Conservation (phyloP, 768 basidiomycete species). For the Mycena kentingensis region DNA sequence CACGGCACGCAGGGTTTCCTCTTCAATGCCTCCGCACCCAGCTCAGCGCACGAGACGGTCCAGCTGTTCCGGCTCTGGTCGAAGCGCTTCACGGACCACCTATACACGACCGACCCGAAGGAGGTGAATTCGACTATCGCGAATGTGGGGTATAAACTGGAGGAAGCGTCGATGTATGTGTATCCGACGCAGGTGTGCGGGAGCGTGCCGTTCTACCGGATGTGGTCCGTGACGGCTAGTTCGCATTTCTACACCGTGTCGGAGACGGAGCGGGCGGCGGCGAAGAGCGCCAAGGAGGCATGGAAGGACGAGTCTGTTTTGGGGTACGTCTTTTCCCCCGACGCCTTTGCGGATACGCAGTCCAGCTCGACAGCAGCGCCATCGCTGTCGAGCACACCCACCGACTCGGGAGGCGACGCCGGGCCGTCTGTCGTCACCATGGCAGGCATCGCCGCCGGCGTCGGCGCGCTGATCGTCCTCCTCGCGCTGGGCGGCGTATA, state of each 20-base stretch:
- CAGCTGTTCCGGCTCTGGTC: background rate
- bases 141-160: background rate
- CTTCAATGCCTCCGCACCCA: no score
- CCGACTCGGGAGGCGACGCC: no score
- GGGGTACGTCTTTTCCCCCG: background rate
- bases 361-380: no score
- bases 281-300: background rate
- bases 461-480: no score
- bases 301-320: background rate
- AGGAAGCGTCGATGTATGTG: conserved; percentile 6
- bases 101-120: background rate
- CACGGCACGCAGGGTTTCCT: background rate
- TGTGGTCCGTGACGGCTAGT: background rate
- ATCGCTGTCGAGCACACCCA: no score
- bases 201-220: conserved; percentile 10
- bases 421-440: no score
- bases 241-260: background rate
- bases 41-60: background rate
- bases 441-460: no score
- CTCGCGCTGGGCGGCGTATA: no score
- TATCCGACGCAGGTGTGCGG: conserved; percentile 11
- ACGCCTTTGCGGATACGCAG: no score
- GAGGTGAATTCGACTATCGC: background rate
- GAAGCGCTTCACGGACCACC: background rate
- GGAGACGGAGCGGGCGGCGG: background rate